These are phyloP conservation scores for Pythium aristosporum DNA, from an alignment of 352 stramenopile genomes.

Conservation along the genomic window DNA sequence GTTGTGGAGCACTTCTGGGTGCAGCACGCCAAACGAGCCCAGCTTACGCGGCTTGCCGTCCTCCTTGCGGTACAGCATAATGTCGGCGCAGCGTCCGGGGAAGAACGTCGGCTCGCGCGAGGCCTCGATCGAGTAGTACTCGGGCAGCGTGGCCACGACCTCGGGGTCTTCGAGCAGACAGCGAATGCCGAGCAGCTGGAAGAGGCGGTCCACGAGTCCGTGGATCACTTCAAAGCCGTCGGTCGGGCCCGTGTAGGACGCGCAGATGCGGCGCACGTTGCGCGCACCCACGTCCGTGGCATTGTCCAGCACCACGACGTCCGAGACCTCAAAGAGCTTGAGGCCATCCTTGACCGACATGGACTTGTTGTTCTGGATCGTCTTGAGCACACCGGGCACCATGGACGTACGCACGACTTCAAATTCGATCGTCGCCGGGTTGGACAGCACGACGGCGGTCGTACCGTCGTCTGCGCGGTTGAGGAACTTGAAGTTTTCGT, in stretches of 20 bases:
- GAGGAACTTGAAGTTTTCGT: conserved; percentile 98
- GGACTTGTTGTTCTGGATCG: conserved; percentile 98
- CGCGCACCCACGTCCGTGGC: conserved; percentile 92
- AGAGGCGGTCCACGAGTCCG: conserved; percentile 98
- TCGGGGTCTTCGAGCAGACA: conserved; percentile 66
- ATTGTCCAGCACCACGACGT: conserved; percentile 96
- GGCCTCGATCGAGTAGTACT: conserved; percentile 79
- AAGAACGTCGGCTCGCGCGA: conserved; percentile 91
- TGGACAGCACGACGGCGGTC: conserved; percentile 94
- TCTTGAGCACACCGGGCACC: conserved; percentile 98
- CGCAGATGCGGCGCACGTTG: conserved; percentile 95
- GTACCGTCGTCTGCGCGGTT: conserved; percentile 79
- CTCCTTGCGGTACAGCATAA: conserved; percentile 89
- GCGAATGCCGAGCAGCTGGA: conserved; percentile 95
- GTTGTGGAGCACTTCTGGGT: conserved; percentile 97
- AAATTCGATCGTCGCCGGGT: conserved; percentile 99
- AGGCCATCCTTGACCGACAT: conserved; percentile 96
- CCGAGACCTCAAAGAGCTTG: conserved; percentile 99
- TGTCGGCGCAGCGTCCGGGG: conserved; percentile 93
- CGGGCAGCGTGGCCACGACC: conserved; percentile 60
- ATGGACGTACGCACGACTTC: conserved; percentile 98
- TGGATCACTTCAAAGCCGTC: conserved; percentile 99
- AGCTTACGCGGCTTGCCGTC: conserved; percentile 64
- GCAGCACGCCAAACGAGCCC: conserved; percentile 97
- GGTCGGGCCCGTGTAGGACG: conserved; percentile 96